phyloP scores from a whole-genome alignment of 352 stramenopile genomes.

The Nothophytophthora sp. region DNA sequence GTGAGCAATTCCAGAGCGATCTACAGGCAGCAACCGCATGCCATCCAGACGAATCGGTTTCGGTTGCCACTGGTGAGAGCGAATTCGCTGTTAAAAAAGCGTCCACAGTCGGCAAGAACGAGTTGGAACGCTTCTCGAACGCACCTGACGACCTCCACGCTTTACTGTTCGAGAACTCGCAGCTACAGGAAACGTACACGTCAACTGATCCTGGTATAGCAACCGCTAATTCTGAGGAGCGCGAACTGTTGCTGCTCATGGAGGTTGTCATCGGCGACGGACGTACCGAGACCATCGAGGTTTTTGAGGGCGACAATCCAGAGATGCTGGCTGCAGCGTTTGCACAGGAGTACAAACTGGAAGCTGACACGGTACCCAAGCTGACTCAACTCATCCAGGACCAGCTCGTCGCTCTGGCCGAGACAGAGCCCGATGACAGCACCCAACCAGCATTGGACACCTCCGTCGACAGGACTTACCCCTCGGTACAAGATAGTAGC shows the following conservation, averaged over 20 bases:
- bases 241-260: slow-evolving; percentile 70
- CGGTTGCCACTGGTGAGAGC: background rate
- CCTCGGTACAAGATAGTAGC: too few relatives aligned
- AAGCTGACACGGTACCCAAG: slow-evolving; percentile 49
- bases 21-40: slow-evolving; percentile 21
- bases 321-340: slow-evolving; percentile 50
- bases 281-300: slow-evolving; percentile 67
- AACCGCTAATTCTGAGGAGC: slow-evolving; percentile 1
- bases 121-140: background rate
- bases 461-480: slow-evolving; percentile 7
- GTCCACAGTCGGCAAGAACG: slow-evolving; percentile 1
- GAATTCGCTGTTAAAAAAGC: slow-evolving; percentile 9
- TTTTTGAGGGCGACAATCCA: slow-evolving; percentile 55
- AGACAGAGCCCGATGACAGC: slow-evolving; percentile 25
- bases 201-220: background rate
- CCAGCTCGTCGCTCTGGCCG: slow-evolving; percentile 43
- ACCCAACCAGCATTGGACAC: slow-evolving; percentile 1
- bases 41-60: too few relatives aligned
- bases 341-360: slow-evolving; percentile 47
- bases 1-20: slow-evolving; percentile 43
- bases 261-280: slow-evolving; percentile 77
- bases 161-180: background rate
- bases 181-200: background rate
- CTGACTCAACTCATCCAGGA: slow-evolving; percentile 61
- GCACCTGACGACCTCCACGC: background rate